A percentile compares a stretch with the other conserved stretches of the same genome.
Conservation (phyloP, 2,329 filamentous ascomycete genomes). For the Phaeophleospora eucalypticola region DNA sequence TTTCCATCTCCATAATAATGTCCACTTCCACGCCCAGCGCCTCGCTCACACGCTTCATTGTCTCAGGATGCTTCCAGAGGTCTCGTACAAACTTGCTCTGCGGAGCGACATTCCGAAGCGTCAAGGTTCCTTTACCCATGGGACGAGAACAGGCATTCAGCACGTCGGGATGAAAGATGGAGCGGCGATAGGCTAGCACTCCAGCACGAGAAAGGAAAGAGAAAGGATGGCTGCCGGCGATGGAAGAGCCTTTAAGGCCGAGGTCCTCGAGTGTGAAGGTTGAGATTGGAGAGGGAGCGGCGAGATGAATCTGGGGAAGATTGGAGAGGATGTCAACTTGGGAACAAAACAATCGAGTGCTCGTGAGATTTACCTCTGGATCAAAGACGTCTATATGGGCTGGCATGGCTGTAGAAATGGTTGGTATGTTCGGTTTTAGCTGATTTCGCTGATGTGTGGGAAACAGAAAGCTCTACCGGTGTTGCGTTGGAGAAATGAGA, state of each 20-base stretch:
- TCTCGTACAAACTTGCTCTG: slow-evolving; percentile 2
- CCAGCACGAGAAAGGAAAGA: neutral
- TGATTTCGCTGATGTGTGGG: too few species aligned
- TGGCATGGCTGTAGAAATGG: too few species aligned
- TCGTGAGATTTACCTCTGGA: neutral
- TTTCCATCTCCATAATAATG: slow-evolving; percentile 4
- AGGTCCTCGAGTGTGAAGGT: neutral
- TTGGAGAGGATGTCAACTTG: neutral
- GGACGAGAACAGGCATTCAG: neutral
- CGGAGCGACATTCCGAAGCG: neutral
- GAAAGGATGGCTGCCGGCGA: slow-evolving; percentile 1
- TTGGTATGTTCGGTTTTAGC: too few species aligned
- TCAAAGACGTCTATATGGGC: neutral
- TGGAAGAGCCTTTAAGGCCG: neutral
- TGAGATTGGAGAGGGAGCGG: neutral
- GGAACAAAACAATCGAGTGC: too few species aligned
- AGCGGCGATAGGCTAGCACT: neutral
- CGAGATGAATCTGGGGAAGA: slow-evolving; percentile 2
- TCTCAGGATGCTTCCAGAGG: slow-evolving; percentile 3
- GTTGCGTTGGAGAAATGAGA: too few species aligned
- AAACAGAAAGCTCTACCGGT: too few species aligned
- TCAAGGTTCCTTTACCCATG: neutral
- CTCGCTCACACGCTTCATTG: neutral
- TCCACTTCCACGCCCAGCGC: neutral
- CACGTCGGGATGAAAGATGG: neutral